These are phyloP conservation scores for Kwoniella sp. DNA, from an alignment of 768 basidiomycete genomes.

Conservation along the genomic window DNA sequence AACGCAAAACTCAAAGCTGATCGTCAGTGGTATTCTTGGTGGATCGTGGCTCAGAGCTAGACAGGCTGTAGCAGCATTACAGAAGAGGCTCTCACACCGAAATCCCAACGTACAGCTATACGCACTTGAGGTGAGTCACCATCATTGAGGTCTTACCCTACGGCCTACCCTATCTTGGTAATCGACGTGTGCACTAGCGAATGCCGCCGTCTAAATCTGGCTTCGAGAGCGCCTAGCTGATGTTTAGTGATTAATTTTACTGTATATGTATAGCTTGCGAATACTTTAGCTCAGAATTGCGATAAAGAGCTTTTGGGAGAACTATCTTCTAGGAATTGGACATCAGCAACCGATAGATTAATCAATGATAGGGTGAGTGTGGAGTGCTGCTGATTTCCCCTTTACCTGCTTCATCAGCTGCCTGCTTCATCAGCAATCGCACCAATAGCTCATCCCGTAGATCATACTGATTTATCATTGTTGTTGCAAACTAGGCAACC, in stretches of 20 bases:
- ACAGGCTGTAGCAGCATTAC: constrained; percentile 75
- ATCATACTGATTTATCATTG: background rate
- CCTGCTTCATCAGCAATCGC: no score
- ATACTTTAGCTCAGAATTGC: constrained; percentile 90
- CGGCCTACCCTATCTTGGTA: no score
- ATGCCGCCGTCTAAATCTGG: no score
- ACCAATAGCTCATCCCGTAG: no score
- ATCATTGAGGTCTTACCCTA: no score
- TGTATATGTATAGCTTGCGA: constrained; percentile 62
- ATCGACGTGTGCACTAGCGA: no score
- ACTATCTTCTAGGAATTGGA: constrained; percentile 86
- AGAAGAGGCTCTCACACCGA: constrained; percentile 89
- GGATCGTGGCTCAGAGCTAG: constrained; percentile 65
- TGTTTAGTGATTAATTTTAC: background rate
- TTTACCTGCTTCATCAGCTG: no score
- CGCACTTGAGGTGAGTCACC: constrained; percentile 65
- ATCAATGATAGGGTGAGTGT: constrained; percentile 78
- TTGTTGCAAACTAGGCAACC: constrained; percentile 65
- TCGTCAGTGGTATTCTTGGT: background rate
- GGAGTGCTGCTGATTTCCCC: background rate
- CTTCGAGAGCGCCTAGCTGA: background rate
- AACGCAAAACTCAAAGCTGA: no score
- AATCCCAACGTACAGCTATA: constrained; percentile 97
- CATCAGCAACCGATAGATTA: constrained; percentile 80
- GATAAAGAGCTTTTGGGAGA: constrained; percentile 77